Base-by-base conservation (phyloP, 163 green algal genomes). In the Volvox carteri region DNA sequence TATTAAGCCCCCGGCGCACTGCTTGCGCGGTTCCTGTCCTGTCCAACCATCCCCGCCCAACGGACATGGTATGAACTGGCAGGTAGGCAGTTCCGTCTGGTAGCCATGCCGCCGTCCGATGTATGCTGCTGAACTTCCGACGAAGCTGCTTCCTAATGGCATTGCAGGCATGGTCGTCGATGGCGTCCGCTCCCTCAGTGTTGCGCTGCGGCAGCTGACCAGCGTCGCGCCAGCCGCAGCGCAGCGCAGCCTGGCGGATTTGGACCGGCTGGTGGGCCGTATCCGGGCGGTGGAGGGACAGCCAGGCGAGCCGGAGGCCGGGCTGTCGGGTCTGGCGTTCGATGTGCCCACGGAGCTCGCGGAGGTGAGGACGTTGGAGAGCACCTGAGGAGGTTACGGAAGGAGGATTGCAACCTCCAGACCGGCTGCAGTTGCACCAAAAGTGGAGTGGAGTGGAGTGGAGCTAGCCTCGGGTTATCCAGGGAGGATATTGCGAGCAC, bases 261-360 rank as follows among this genome's bases (percentile, higher is more conserved):
- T 89, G 54, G 89, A 92, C 60, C 48, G 65, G 41, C 19, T 74
- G 12, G 39, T 94, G 23, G 90, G 83, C 46, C 91, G 92, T 75
- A 77, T 88, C 39, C 77, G 76, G 30, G 14, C 78, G 16, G 52
- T 92, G 86, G 80, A 89, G 68, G 74, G 83, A 28, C 35, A 80
- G 56, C 9, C 79, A 18, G 62, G 44, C 42, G 79, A 86, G 62
- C 7, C 44, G 14, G 48, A 86, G 60, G 56, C 65, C 58, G 91
- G 78, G 37, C n/a, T 84, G 46, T 86, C 93, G 77, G 95, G 95
- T 28, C 92, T 91, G 5, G 95, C 95, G 2, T 97, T 98, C 84
- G 96, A 98, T 83, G 75, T 98, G 86, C 93, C 95, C 12, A 72
- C 90, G 16, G 84, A 65, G 1, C 37, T 88, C 11, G 94, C 93